phyloP scores from a whole-genome alignment of 2,329 filamentous ascomycete genomes.

The Blastomyces emzantsi region DNA sequence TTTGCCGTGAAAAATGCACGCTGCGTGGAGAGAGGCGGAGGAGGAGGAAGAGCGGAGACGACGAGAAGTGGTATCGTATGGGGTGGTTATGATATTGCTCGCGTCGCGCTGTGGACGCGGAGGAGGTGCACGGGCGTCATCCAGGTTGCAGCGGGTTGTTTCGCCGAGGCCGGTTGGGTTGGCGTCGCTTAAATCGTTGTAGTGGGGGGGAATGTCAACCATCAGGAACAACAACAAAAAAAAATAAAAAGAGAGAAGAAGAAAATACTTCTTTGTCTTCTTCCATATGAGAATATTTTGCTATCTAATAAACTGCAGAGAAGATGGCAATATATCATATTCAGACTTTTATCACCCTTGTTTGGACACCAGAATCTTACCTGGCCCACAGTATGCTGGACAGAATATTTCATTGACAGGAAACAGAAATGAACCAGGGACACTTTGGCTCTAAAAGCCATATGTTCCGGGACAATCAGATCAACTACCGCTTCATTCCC shows the following conservation, averaged over 20 bases:
- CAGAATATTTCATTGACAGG: not conserved
- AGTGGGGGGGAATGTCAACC: not conserved
- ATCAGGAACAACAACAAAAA: not conserved
- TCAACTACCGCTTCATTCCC: not conserved
- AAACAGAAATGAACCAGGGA: not conserved
- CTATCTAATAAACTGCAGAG: not conserved
- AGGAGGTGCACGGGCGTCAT: conserved; percentile 8
- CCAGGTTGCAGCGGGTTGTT: not conserved
- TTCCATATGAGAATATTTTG: not conserved
- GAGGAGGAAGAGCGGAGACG: not conserved
- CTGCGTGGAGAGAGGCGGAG: not conserved
- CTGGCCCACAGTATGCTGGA: not conserved
- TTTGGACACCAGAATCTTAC: not conserved
- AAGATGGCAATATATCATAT: not conserved
- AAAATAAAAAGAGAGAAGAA: too few species aligned
- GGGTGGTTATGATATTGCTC: not conserved
- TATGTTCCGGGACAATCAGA: not conserved
- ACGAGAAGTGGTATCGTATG: not conserved
- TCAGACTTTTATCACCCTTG: not conserved
- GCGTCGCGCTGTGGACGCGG: conserved; percentile 9
- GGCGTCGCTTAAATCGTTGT: too few species aligned
- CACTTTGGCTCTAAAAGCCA: too few species aligned
- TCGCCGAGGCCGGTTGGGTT: not conserved
- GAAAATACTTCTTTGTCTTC: not conserved
- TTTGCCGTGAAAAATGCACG: not conserved